Conservation (phyloP, 73 alveolate genomes). For the Uronychia binucleata region DNA sequence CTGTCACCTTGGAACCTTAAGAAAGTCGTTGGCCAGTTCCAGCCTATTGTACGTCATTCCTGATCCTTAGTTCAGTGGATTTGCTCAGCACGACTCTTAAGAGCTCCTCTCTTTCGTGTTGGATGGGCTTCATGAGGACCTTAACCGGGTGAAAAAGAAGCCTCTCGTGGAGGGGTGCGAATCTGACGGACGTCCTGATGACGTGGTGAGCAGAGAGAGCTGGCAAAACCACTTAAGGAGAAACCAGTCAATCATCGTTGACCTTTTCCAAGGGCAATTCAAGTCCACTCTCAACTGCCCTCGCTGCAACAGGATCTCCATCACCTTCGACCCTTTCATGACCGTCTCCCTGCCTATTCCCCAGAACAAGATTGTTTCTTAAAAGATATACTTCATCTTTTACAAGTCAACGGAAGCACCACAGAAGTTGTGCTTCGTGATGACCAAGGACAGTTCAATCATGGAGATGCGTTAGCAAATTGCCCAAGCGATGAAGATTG, state of each 20-base stretch:
- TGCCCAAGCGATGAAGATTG: slow-evolving; percentile 41
- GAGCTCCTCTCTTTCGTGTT: slow-evolving; percentile 94
- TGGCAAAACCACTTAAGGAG: slow-evolving; percentile 92
- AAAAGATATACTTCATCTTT: slow-evolving; percentile 32
- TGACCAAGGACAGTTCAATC: slow-evolving; percentile 26
- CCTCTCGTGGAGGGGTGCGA: slow-evolving; percentile 85
- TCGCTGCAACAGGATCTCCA: slow-evolving; percentile 78
- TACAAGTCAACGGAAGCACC: slow-evolving; percentile 9
- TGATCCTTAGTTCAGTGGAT: slow-evolving; percentile 73
- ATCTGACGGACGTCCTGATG: slow-evolving; percentile 80
- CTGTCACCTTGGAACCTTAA: slow-evolving; percentile 81
- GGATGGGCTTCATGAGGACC: slow-evolving; percentile 98
- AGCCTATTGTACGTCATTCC: slow-evolving; percentile 59
- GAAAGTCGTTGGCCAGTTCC: slow-evolving; percentile 70
- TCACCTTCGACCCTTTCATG: slow-evolving; percentile 96
- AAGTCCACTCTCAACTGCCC: slow-evolving; percentile 94
- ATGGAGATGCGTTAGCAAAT: slow-evolving; percentile 25
- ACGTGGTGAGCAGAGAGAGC: slow-evolving; percentile 78
- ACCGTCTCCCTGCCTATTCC: slow-evolving; percentile 95
- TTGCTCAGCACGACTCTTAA: slow-evolving; percentile 90
- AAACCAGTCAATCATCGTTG: slow-evolving; percentile 92
- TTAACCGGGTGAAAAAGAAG: slow-evolving; percentile 86
- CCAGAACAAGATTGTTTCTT: slow-evolving; percentile 15
- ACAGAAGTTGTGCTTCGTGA: slow-evolving; percentile 5
- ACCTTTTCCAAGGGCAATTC: slow-evolving; percentile 94